phyloP scores from a whole-genome alignment of 2,329 filamentous ascomycete species.

The Oidium heveae region DNA sequence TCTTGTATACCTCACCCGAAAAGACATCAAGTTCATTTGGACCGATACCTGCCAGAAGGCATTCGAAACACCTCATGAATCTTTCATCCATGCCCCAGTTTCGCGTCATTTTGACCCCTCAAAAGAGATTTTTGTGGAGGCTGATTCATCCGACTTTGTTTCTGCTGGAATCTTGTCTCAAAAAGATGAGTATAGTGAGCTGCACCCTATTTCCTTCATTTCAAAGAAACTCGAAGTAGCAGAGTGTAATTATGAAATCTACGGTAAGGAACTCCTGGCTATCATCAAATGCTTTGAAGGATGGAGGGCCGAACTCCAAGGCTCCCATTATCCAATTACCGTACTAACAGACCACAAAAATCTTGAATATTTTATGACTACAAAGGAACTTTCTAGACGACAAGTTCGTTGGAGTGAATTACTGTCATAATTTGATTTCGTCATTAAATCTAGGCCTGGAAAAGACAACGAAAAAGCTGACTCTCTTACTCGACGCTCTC shows the following conservation, averaged over 20 bases:
- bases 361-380: not conserved
- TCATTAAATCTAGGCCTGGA: not conserved
- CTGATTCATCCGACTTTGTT: too few relatives aligned
- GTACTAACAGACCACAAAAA: not conserved
- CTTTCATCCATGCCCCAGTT: not conserved
- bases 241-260: not conserved
- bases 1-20: not conserved
- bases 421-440: not conserved
- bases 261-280: not conserved
- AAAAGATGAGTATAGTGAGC: too few relatives aligned
- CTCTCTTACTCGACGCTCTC: not conserved
- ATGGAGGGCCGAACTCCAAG: not conserved
- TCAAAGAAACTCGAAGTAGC: not conserved
- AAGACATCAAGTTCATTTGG: not conserved
- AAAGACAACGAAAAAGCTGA: not conserved
- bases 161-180: not conserved
- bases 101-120: not conserved
- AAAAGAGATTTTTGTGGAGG: constrained; percentile 1
- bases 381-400: not conserved
- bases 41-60: not conserved
- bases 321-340: not conserved
- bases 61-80: not conserved
- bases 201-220: not conserved
- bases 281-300: not conserved
- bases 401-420: not conserved